Conservation (phyloP, 306 rosid species). For the Sicyos baderoa region DNA sequence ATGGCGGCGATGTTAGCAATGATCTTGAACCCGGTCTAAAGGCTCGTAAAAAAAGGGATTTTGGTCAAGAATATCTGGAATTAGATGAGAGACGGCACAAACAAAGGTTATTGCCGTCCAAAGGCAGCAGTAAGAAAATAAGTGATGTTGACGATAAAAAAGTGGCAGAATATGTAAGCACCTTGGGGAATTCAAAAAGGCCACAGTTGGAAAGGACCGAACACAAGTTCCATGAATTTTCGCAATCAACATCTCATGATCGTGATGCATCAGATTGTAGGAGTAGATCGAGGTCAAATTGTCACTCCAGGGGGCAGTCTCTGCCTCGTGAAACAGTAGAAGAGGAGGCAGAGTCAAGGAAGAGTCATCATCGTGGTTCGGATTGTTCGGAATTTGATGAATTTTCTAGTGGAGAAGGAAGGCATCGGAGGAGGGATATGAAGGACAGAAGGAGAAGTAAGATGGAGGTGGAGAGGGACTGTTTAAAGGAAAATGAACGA, state of each 20-base stretch:
- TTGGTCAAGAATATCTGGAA: conserved; percentile 30
- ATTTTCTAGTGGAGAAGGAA: conserved; percentile 19
- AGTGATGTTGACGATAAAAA: conserved; percentile 29
- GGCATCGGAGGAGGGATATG: conserved; percentile 26
- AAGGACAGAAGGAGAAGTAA: conserved; percentile 35
- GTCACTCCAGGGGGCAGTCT: conserved; percentile 51
- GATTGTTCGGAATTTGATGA: conserved; percentile 24
- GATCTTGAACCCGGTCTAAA: conserved; percentile 23
- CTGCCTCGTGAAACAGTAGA: conserved; percentile 47
- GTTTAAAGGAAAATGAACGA: conserved; percentile 31
- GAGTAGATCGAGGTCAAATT: conserved; percentile 58
- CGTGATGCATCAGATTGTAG: conserved; percentile 23
- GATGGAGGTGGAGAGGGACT: conserved; percentile 33
- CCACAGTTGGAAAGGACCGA: conserved; percentile 43
- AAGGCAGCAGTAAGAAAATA: conserved; percentile 31
- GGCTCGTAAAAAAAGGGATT: conserved; percentile 37
- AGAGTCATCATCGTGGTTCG: conserved; percentile 30
- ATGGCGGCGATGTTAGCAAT: conserved; percentile 24
- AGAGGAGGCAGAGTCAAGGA: conserved; percentile 46
- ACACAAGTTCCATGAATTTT: conserved; percentile 30
- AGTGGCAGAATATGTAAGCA: conserved; percentile 28
- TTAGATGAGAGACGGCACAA: conserved; percentile 30
- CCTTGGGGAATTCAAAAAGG: conserved; percentile 21
- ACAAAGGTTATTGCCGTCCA: conserved; percentile 28
- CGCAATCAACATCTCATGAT: conserved; percentile 34